Evolutionary conservation across 1,284 basidiomycete species (phyloP).

Genomic region (Vanrija sp.): DNA sequence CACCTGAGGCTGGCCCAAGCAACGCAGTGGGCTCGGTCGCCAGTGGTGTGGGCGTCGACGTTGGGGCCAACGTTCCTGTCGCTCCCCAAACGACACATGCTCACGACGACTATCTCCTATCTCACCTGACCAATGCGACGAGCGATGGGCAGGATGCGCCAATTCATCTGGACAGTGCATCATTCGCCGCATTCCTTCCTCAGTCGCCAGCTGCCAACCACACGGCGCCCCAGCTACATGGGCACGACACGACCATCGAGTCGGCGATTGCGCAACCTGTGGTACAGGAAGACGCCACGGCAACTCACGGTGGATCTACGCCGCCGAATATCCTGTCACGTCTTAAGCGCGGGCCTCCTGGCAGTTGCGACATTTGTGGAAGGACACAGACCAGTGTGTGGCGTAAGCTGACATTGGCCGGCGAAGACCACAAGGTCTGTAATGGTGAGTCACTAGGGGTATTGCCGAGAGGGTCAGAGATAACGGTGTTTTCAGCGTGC

Average conservation of each 20-base stretch:
- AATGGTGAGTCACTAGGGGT: constrained; percentile 34
- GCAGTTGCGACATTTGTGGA: constrained; percentile 44
- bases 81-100: constrained; percentile 11
- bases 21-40: not conserved
- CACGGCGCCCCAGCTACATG: too few relatives aligned
- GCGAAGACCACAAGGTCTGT: constrained; percentile 38
- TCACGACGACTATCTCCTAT: constrained; percentile 30
- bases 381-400: constrained; percentile 44
- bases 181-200: constrained; percentile 33
- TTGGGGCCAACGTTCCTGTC: constrained; percentile 7
- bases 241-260: too few relatives aligned
- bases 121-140: constrained; percentile 19
- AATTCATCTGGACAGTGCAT: constrained; percentile 20
- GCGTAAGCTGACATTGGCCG: constrained; percentile 35
- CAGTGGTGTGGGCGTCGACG: constrained; percentile 1
- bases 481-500: constrained; percentile 28
- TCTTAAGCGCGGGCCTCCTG: constrained; percentile 36
- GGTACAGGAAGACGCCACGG: too few relatives aligned
- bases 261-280: too few relatives aligned
- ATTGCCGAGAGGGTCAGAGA: not conserved
- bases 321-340: constrained; percentile 27
- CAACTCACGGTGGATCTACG: not conserved
- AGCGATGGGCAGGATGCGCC: constrained; percentile 2
- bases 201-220: constrained; percentile 5
- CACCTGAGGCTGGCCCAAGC: constrained; percentile 4